Conservation (phyloP, 2,329 filamentous ascomycete species). For the Cercospora zeina region DNA sequence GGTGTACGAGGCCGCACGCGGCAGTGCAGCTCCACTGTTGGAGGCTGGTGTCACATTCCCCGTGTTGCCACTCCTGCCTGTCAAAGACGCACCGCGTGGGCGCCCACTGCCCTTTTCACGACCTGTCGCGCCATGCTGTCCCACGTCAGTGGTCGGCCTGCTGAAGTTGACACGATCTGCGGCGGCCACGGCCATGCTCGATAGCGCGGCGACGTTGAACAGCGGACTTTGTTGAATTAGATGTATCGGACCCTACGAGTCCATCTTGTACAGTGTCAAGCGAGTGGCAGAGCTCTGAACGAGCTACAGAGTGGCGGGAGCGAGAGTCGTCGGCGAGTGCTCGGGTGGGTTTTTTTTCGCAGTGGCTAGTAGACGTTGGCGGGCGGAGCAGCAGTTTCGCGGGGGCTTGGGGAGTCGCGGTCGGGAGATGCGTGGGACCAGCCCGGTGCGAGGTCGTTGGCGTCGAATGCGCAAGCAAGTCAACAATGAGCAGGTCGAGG, state of each 20-base stretch:
- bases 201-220: background rate
- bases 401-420: background rate
- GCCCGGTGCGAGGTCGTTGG: background rate
- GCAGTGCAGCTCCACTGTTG: slow-evolving; percentile 40
- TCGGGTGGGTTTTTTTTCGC: slow-evolving; percentile 4
- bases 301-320: slow-evolving; percentile 15
- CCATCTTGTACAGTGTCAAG: slow-evolving; percentile 19
- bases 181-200: slow-evolving; percentile 29
- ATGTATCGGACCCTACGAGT: slow-evolving; percentile 2
- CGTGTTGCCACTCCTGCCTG: slow-evolving; percentile 15
- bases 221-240: background rate
- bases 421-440: background rate
- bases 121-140: slow-evolving; percentile 16
- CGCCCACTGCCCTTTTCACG: slow-evolving; percentile 19
- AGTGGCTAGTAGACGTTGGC: slow-evolving; percentile 6
- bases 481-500: background rate
- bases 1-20: slow-evolving; percentile 60
- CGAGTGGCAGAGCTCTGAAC: slow-evolving; percentile 21
- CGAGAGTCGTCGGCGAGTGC: slow-evolving; percentile 1
- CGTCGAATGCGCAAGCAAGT: background rate
- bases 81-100: slow-evolving; percentile 20
- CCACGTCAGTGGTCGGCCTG: slow-evolving; percentile 16
- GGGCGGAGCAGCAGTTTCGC: background rate
- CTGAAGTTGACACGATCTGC: slow-evolving; percentile 26
- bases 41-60: slow-evolving; percentile 21